Base-by-base conservation (phyloP, 768 basidiomycete species). In the Clitopilus passeckerianus region DNA sequence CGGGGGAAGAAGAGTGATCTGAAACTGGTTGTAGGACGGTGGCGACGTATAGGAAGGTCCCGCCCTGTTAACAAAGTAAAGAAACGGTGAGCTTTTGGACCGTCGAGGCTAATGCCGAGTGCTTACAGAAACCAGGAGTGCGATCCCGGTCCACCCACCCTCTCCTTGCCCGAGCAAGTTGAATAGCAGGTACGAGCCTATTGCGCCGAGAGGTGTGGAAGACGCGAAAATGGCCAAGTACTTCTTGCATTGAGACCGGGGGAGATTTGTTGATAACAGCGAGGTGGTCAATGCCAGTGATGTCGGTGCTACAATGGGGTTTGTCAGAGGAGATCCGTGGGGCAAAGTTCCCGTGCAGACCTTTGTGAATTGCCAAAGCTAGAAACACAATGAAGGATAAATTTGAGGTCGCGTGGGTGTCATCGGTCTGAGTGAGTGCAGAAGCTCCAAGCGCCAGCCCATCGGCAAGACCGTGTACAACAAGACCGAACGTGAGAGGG, bases 41-140 rank as follows among this genome's bases (percentile, higher is more conserved):
- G 0, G 95, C 93, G 8, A 98, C 95, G 68, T 96, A 97, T 37
- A 98, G 78, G 74, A 97, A 97, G 2, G 93, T 94, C 8, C 95
- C 95, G 50, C 92, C 95, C 92, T 95, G 44, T 34, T 58, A 34
- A 33, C 33, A 37, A 20, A 30, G 6, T 60, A 20, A 59, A 14
- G 14, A 6, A 15, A 57, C n/a, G 2, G 20, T n/a, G n/a, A n/a
- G n/a, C n/a, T n/a, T n/a, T n/a, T n/a, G n/a, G n/a, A n/a, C n/a
- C n/a, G 34, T 56, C n/a, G 16, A 37, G n/a, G 15, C 7, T 4
- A 52, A 18, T 46, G 46, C 30, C 33, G 23, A 24, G 37, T 20
- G 75, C 87, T 67, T 65, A 95, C 95, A 14, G 94, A 96, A 65
- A 96, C 79, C 6, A 98, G 77, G 34, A 98, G 78, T 0, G 91